Percentiles rank a stretch among this genome's conserved stretches.
phyloP scores from a whole-genome alignment of 2,329 filamentous ascomycete genomes.

The Colletotrichum falcatum region DNA sequence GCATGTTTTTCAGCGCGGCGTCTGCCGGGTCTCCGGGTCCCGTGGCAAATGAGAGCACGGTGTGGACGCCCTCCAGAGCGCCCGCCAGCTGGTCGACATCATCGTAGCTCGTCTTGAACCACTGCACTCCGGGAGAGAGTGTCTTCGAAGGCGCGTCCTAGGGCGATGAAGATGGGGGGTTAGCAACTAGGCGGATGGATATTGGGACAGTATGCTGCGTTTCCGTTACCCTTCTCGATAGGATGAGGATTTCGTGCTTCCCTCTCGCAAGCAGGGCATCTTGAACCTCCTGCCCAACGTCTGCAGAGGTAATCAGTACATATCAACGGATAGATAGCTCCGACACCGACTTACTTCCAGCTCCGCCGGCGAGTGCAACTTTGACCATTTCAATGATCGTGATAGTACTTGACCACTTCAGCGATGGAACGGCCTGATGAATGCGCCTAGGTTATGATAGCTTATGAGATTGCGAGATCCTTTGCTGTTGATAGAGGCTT shows the following conservation, averaged over 20 bases:
- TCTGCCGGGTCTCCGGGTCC: conserved; percentile 42
- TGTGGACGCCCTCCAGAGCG: conserved; percentile 60
- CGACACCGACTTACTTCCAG: conserved; percentile 20
- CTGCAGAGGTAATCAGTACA: conserved; percentile 46
- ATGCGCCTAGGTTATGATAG: background rate
- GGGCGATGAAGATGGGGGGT: background rate
- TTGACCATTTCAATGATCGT: conserved; percentile 42
- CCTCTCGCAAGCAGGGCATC: conserved; percentile 60
- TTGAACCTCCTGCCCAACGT: conserved; percentile 65
- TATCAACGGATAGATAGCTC: no score
- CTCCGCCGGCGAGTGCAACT: conserved; percentile 45
- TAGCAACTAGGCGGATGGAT: background rate
- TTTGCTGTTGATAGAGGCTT: background rate
- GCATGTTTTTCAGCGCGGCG: conserved; percentile 60
- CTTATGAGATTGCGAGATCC: background rate
- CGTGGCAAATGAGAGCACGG: conserved; percentile 64
- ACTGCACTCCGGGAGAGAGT: conserved; percentile 49
- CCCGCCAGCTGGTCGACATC: conserved; percentile 52
- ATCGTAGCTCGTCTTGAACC: conserved; percentile 59
- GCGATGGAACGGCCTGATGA: no score
- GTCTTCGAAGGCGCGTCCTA: conserved; percentile 44
- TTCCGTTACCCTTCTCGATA: conserved; percentile 59
- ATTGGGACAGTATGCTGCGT: fast-evolving
- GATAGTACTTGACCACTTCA: background rate
- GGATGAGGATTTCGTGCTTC: conserved; percentile 65